Percentiles rank a stretch among this genome's conserved stretches.
Conservation (phyloP, 805 yeast genomes). For the Kodamaea laetipori region DNA sequence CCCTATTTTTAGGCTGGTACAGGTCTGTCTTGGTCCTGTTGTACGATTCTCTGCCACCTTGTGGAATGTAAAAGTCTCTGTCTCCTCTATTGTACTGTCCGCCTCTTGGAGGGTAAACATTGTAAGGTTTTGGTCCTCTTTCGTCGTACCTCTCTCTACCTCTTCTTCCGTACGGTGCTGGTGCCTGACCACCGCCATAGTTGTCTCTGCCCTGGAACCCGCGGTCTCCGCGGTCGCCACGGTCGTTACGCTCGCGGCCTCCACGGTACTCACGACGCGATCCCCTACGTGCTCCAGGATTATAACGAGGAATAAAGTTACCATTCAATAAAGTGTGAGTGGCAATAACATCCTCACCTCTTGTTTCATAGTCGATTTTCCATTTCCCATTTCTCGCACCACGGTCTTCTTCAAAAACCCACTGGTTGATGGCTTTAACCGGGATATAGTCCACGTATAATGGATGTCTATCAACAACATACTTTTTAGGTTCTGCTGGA, state of each 20-base stretch:
- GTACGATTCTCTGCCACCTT: slow-evolving; percentile 7
- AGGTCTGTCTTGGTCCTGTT: slow-evolving; percentile 16
- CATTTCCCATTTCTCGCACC: slow-evolving; percentile 49
- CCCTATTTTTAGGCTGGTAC: slow-evolving; percentile 14
- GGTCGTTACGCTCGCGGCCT: slow-evolving; percentile 11
- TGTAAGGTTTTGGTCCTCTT: slow-evolving; percentile 18
- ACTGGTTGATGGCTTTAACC: slow-evolving; percentile 45
- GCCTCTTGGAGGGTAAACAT: slow-evolving; percentile 14
- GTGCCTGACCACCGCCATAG: slow-evolving; percentile 8
- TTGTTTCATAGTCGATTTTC: slow-evolving; percentile 40
- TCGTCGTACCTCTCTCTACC: slow-evolving; percentile 11
- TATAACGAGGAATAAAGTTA: slow-evolving; percentile 18
- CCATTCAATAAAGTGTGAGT: slow-evolving; percentile 34
- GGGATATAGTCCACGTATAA: slow-evolving; percentile 47
- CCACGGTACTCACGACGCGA: slow-evolving; percentile 15
- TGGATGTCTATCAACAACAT: slow-evolving; percentile 22
- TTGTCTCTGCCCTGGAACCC: slow-evolving; percentile 9
- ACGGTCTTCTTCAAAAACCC: slow-evolving; percentile 49
- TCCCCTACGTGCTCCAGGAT: slow-evolving; percentile 14
- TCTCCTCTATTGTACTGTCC: slow-evolving; percentile 13
- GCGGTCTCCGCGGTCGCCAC: slow-evolving; percentile 10
- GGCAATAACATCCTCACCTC: slow-evolving; percentile 35
- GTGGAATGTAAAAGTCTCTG: slow-evolving; percentile 17
- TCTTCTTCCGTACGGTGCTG: slow-evolving; percentile 12
- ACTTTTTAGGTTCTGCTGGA: slow-evolving; percentile 23